Percentiles rank a stretch among this genome's conserved stretches.
phyloP scores from a whole-genome alignment of 805 yeast species.

The Kazachstania viticola region DNA sequence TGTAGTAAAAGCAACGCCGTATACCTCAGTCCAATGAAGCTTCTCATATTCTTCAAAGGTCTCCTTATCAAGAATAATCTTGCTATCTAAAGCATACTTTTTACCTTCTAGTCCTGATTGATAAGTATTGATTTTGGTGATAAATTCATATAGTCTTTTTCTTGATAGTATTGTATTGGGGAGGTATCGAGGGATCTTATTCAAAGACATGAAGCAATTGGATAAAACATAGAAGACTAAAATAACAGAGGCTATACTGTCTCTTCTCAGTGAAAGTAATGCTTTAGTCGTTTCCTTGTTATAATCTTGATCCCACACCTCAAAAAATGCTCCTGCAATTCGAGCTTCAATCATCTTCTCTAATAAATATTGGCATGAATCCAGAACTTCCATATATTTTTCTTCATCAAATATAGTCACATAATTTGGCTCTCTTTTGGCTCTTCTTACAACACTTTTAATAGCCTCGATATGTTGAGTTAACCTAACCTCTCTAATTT shows the following conservation, averaged over 20 bases:
- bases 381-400: slow-evolving; percentile 26
- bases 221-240: slow-evolving; percentile 33
- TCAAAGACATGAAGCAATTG: slow-evolving; percentile 30
- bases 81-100: background rate
- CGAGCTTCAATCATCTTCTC: slow-evolving; percentile 39
- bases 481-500: slow-evolving; percentile 38
- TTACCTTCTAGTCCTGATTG: slow-evolving; percentile 1
- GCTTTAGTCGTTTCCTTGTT: slow-evolving; percentile 29
- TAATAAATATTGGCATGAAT: slow-evolving; percentile 29
- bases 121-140: slow-evolving; percentile 23
- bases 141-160: slow-evolving; percentile 32
- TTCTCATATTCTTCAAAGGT: slow-evolving; percentile 15
- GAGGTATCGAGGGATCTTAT: slow-evolving; percentile 32
- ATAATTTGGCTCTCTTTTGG: slow-evolving; percentile 29
- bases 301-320: slow-evolving; percentile 33
- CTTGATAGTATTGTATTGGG: slow-evolving; percentile 36
- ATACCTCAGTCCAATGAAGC: slow-evolving; percentile 36
- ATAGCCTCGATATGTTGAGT: slow-evolving; percentile 33
- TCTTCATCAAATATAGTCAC: slow-evolving; percentile 27
- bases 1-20: slow-evolving; percentile 38
- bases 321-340: slow-evolving; percentile 36
- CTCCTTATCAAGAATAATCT: background rate
- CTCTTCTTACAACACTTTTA: slow-evolving; percentile 27
- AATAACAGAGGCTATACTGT: slow-evolving; percentile 36
- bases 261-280: slow-evolving; percentile 34